Base-by-base conservation (phyloP, 768 basidiomycete species). In the Auricularia sp. region DNA sequence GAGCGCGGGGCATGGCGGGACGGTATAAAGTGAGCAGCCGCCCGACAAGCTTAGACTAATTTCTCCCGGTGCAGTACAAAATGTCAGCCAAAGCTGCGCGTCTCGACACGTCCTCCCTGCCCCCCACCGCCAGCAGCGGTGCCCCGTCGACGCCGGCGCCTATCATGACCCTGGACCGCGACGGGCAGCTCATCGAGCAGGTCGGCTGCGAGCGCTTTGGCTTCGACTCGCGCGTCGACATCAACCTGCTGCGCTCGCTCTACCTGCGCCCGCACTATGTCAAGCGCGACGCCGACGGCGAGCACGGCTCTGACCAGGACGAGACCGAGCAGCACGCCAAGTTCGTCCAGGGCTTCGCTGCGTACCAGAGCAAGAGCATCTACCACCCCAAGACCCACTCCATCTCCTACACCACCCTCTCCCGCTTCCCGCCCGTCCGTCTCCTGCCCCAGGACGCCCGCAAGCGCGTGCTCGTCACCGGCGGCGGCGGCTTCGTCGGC, bases 401-500 rank as follows among this genome's bases (percentile, higher is more conserved):
- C 43, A 93, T 97, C 74, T 91, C 94, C 53, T 98, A 95, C 77
- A 91, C 92, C 59, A 93, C 93, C 33, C 84, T 96, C 64, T 86
- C 90, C 63, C 87, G 91, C 54, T 99, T 94, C 75, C 91, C 94
- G 10, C 93, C 96, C 3, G 95, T 99, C 66, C 91, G 85, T 70
- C 85, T 94, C 60, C 84, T 99, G 59, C 75, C 91, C 10, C 85
- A 90, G 23, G 79, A 85, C 2, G 74, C 78, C 66, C 85, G 93
- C 71, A 97, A 96, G 77, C 89, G 96, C 65, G 79, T 98, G 70
- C 84, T 99, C 47, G 89, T 98, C 69, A 98, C 96, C 23, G 96
- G 96, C 65, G 96, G 97, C 51, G 97, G 96, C 43, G 97, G 97
- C n/a, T 99, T 99, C 75, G 96, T 99, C 65, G 97, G 97, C 16